Conservation (phyloP, 2,329 filamentous ascomycete genomes). For the Aureobasidium sp. region DNA sequence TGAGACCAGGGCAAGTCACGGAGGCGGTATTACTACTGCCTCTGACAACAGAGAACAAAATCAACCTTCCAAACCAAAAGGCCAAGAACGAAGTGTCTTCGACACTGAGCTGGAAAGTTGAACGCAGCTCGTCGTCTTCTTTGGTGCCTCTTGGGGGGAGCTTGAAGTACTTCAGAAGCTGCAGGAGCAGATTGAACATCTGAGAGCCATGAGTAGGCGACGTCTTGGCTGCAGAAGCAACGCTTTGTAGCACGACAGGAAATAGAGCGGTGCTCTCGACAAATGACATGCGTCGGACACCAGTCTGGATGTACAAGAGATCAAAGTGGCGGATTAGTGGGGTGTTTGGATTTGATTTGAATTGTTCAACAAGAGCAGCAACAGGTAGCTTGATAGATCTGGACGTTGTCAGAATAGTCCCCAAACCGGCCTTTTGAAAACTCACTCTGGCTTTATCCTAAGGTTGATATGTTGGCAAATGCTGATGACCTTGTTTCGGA, state of each 20-base stretch:
- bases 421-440: slow-evolving; percentile 18
- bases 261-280: slow-evolving; percentile 64
- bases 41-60: slow-evolving; percentile 53
- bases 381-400: slow-evolving; percentile 71
- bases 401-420: slow-evolving; percentile 8
- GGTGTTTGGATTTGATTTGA: slow-evolving; percentile 64
- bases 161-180: slow-evolving; percentile 62
- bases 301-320: slow-evolving; percentile 81
- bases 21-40: slow-evolving; percentile 26
- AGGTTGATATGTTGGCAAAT: slow-evolving; percentile 68
- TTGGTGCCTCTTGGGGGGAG: slow-evolving; percentile 71
- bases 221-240: slow-evolving; percentile 49
- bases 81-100: slow-evolving; percentile 70
- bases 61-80: slow-evolving; percentile 66
- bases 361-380: slow-evolving; percentile 76
- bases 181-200: slow-evolving; percentile 76
- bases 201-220: slow-evolving; percentile 42
- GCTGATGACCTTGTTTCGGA: slow-evolving; percentile 71
- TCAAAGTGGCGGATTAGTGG: slow-evolving; percentile 81
- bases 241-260: slow-evolving; percentile 61
- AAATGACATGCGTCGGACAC: slow-evolving; percentile 55
- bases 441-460: slow-evolving; percentile 50
- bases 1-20: slow-evolving; percentile 54
- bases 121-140: slow-evolving; percentile 65
- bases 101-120: slow-evolving; percentile 58